These are phyloP conservation scores for Xerocomus tenax DNA, from an alignment of 1,284 basidiomycete species.

Conservation along the genomic window DNA sequence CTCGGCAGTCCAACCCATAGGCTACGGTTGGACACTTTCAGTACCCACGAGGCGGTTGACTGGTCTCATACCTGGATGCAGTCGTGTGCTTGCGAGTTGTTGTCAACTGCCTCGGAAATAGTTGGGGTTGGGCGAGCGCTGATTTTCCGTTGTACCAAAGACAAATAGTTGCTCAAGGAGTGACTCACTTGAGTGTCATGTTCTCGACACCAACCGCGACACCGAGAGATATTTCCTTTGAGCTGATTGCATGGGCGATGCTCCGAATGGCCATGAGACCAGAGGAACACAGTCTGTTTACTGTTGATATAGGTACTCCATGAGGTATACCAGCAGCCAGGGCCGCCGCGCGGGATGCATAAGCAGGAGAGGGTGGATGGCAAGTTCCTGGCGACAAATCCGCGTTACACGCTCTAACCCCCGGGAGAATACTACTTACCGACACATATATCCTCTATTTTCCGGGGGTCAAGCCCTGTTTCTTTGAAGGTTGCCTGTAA, in stretches of 20 bases:
- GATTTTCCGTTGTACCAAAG: constrained; percentile 2
- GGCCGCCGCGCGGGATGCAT: constrained; percentile 70
- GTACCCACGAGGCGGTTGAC: background rate
- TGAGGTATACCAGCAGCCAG: constrained; percentile 76
- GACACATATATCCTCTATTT: constrained; percentile 75
- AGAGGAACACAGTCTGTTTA: constrained; percentile 78
- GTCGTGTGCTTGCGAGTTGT: constrained; percentile 54
- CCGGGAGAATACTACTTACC: constrained; percentile 37
- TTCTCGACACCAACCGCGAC: constrained; percentile 77
- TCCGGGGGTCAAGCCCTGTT: constrained; percentile 44
- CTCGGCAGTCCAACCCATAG: constrained; percentile 91
- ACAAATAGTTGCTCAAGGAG: background rate
- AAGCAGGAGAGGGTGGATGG: constrained; percentile 75
- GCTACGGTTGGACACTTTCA: constrained; percentile 38
- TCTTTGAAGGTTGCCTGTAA: constrained; percentile 41
- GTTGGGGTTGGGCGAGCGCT: constrained; percentile 74
- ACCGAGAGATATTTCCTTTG: constrained; percentile 64
- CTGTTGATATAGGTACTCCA: constrained; percentile 66
- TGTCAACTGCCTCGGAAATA: constrained; percentile 50
- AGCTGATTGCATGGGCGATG: constrained; percentile 70
- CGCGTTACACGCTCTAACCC: background rate
- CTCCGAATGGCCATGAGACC: constrained; percentile 79
- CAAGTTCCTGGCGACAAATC: constrained; percentile 53
- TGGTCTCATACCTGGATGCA: constrained; percentile 56
- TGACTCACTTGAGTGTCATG: constrained; percentile 69